Evolutionary conservation across 257 asterid species (phyloP).

Genomic region (Anisodus acutangulus): DNA sequence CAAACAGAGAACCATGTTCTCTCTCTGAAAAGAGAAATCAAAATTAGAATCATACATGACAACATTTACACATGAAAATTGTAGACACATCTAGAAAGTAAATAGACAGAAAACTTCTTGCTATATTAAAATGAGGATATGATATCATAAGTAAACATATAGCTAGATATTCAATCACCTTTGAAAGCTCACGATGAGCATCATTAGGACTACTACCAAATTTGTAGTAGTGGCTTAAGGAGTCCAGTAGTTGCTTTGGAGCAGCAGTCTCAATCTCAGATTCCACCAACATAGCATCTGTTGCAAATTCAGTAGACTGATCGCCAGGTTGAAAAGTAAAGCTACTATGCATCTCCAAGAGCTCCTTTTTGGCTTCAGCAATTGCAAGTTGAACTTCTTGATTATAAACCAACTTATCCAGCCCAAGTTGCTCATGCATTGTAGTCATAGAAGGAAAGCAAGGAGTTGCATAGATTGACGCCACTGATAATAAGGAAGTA

Average conservation of each 20-base stretch:
- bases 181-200: slow-evolving; percentile 60
- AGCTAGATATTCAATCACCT: slow-evolving; percentile 52
- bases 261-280: slow-evolving; percentile 54
- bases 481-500: slow-evolving; percentile 61
- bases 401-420: slow-evolving; percentile 37
- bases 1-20: slow-evolving; percentile 70
- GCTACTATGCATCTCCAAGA: slow-evolving; percentile 52
- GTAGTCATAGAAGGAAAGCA: slow-evolving; percentile 40
- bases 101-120: slow-evolving; percentile 10
- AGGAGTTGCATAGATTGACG: slow-evolving; percentile 53
- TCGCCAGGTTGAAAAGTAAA: slow-evolving; percentile 51
- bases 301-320: slow-evolving; percentile 48
- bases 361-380: slow-evolving; percentile 63
- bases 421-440: slow-evolving; percentile 41
- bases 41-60: slow-evolving; percentile 34
- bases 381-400: slow-evolving; percentile 49
- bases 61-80: slow-evolving; percentile 25
- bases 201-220: slow-evolving; percentile 47
- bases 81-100: slow-evolving; percentile 18
- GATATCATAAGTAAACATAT: slow-evolving; percentile 30
- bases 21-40: slow-evolving; percentile 55
- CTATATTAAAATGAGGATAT: background rate
- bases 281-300: slow-evolving; percentile 57
- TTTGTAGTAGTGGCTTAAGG: slow-evolving; percentile 49
- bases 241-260: slow-evolving; percentile 72